These are phyloP conservation scores for Calonectria naviculata DNA, from an alignment of 2,329 filamentous ascomycete genomes.

Conservation along the genomic window DNA sequence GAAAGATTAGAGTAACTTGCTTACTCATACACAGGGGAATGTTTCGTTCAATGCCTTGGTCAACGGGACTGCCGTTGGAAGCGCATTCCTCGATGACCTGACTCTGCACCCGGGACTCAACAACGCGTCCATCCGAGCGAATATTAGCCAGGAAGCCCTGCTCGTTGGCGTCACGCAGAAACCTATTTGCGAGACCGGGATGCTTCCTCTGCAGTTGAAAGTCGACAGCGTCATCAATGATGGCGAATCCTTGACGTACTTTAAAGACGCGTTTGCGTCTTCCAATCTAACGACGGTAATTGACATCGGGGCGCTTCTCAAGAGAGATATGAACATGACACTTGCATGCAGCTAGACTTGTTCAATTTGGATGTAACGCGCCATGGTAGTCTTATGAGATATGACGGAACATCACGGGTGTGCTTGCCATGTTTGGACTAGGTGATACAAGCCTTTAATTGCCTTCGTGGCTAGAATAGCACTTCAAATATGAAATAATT, in stretches of 20 bases:
- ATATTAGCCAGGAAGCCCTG: neutral
- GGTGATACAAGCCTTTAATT: no score
- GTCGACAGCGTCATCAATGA: neutral
- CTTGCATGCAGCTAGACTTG: neutral
- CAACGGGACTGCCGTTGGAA: neutral
- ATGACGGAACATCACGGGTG: no score
- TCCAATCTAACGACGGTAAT: neutral
- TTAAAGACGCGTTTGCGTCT: neutral
- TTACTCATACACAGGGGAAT: neutral
- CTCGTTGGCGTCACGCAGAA: neutral
- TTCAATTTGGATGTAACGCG: neutral
- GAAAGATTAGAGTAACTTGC: no score
- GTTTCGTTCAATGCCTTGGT: neutral
- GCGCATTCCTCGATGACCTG: neutral
- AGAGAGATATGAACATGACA: neutral
- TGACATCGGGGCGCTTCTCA: neutral
- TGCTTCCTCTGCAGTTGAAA: neutral
- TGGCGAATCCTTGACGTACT: neutral
- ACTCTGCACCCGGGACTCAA: neutral
- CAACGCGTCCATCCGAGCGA: neutral
- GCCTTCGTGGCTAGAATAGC: no score
- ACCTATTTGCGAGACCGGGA: neutral
- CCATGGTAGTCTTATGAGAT: neutral
- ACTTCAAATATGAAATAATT: no score
- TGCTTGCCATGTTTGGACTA: no score